Conservation (phyloP, 2,329 filamentous ascomycete genomes). For the Talaromyces sp. region DNA sequence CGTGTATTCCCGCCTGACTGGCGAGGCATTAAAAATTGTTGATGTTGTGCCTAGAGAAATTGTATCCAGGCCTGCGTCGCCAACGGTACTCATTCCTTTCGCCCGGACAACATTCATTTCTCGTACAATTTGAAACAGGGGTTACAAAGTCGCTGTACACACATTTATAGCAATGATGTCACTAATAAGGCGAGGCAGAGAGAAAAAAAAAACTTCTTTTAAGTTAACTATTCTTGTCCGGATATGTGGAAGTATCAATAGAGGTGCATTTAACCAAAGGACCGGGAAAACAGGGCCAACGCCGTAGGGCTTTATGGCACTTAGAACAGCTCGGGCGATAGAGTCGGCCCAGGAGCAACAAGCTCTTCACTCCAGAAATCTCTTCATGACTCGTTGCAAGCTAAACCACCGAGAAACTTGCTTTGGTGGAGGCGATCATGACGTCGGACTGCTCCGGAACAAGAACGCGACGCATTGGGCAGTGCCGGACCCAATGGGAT, state of each 20-base stretch:
- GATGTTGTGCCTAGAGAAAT: background rate
- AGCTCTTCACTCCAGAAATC: background rate
- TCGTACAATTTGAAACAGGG: background rate
- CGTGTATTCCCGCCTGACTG: background rate
- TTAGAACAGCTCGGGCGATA: background rate
- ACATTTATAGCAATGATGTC: background rate
- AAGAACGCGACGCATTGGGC: background rate
- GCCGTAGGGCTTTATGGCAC: background rate
- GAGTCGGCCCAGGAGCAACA: background rate
- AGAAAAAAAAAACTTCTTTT: background rate
- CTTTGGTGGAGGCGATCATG: background rate
- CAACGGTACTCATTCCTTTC: background rate
- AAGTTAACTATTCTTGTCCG: too few species aligned
- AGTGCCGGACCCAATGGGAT: background rate
- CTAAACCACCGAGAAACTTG: background rate
- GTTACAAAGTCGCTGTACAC: background rate
- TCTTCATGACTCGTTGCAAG: background rate
- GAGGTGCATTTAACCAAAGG: background rate
- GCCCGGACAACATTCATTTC: background rate
- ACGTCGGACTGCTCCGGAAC: background rate
- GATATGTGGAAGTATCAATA: too few species aligned
- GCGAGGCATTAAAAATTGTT: background rate
- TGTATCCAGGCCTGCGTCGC: background rate
- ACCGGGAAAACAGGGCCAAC: background rate
- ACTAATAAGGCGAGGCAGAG: background rate